These are phyloP conservation scores for Chlorella sp. DNA, from an alignment of 139 green algal genomes.

Conservation along the genomic window DNA sequence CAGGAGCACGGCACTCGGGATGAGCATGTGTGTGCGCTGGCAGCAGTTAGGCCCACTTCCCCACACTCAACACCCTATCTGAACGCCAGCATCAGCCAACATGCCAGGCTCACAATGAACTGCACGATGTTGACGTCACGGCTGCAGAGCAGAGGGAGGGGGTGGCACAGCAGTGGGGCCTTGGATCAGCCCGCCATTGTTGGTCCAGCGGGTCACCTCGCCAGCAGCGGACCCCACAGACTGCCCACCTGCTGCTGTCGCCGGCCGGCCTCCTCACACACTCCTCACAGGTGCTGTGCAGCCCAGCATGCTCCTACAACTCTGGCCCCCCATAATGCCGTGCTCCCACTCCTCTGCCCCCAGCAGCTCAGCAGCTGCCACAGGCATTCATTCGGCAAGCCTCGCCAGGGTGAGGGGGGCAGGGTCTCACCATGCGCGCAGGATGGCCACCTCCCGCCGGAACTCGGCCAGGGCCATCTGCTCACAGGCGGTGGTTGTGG, in stretches of 20 bases:
- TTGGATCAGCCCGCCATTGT: no score
- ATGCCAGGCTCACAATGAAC: conserved; percentile 50
- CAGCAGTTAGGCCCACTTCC: no score
- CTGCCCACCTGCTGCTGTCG: no score
- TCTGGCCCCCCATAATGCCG: no score
- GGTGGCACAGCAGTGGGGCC: neutral
- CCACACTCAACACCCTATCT: no score
- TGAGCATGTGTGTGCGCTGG: no score
- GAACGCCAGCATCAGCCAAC: no score
- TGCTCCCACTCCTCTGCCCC: no score
- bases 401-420: neutral
- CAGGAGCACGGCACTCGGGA: no score
- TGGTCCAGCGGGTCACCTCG: neutral
- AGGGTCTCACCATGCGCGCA: neutral
- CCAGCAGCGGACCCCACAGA: neutral
- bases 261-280: no score
- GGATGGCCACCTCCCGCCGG: conserved; percentile 46
- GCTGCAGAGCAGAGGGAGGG: neutral
- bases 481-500: neutral
- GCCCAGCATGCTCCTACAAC: no score
- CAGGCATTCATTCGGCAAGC: neutral
- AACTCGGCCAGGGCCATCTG: conserved; percentile 30
- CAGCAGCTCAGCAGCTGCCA: neutral
- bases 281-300: no score
- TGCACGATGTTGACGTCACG: conserved; percentile 60